These are phyloP conservation scores for Podospora sp. DNA, from an alignment of 495 filamentous ascomycete species.

Conservation along the genomic window DNA sequence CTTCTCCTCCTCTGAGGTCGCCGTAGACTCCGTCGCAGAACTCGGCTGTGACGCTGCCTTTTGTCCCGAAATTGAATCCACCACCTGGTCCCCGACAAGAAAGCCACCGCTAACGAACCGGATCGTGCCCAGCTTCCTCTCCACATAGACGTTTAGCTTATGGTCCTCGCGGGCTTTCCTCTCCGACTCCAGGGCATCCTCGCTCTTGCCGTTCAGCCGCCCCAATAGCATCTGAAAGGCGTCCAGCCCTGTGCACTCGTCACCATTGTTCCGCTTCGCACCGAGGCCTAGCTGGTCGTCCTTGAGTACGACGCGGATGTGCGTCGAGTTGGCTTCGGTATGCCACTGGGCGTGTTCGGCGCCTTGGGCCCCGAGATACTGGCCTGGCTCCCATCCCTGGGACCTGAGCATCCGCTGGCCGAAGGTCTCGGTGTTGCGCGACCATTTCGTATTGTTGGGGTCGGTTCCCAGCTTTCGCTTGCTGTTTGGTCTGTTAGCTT, in stretches of 20 bases:
- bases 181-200: slow-evolving; percentile 66
- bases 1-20: slow-evolving; percentile 1
- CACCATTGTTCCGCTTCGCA: slow-evolving; percentile 66
- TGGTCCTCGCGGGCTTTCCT: slow-evolving; percentile 61
- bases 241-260: slow-evolving; percentile 79
- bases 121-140: slow-evolving; percentile 71
- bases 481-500: slow-evolving; percentile 50
- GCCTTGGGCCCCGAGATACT: slow-evolving; percentile 73
- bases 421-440: slow-evolving; percentile 74
- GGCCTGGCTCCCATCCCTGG: slow-evolving; percentile 88
- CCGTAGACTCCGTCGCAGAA: background rate
- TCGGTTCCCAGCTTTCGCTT: slow-evolving; percentile 81
- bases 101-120: slow-evolving; percentile 81
- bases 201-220: slow-evolving; percentile 83
- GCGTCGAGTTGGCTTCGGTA: slow-evolving; percentile 72
- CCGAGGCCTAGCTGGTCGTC: slow-evolving; percentile 90
- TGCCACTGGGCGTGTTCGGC: slow-evolving; percentile 72
- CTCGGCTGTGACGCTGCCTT: background rate
- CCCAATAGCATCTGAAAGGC: slow-evolving; percentile 83
- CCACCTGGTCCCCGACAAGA: slow-evolving; percentile 63
- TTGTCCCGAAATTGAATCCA: slow-evolving; percentile 25
- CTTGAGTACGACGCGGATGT: slow-evolving; percentile 78
- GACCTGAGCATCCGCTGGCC: slow-evolving; percentile 83
- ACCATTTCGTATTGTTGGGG: slow-evolving; percentile 93
- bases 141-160: slow-evolving; percentile 66